Evolutionary conservation across 352 stramenopile genomes (phyloP), one percentile per base, ranked within the genome.

Genomic region (Globisporangium echinulatum): DNA sequence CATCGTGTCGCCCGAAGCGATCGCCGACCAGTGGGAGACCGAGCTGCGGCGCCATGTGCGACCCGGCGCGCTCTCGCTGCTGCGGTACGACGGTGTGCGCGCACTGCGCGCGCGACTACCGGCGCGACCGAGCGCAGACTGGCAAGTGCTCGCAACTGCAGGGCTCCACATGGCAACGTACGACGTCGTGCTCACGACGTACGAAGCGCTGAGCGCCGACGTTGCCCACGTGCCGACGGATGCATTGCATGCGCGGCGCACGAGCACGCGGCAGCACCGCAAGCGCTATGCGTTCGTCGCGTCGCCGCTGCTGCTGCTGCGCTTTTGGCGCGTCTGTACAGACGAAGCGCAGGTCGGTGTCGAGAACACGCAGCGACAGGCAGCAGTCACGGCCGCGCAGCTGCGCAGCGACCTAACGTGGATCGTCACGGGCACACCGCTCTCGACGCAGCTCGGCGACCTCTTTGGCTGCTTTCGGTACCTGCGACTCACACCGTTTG

Each of bases 291-390:
- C 75, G 3, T 84, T 96, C 44, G 67, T 97, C 25, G 77, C 82
- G 0, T 97, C 90, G n/a, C 93, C 93, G 15, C 70, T 98, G 4
- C 75, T 85, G 5, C 77, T 78, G 43, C 82, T 97, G 46, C 66
- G 74, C 10, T 98, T 90, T 60, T 97, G 90, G 86, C 78, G 93
- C 13, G 72, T 97, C 11, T 96, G 79, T 53, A 90, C 97, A 62
- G 92, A 98, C 59, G 94, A 98, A 80, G 92, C 92, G 2, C 94
- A 98, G 68, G 71, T 96, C 11, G 77, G 79, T 10, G 85, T 97
- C 1, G 87, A 97, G 65, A 88, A 85, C 52, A 74, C 71, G 1
- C 71, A 75, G n/a, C 64, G 88, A 6, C 65, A 85, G 54, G 83
- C 88, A 7, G 90, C 92, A 15, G 62, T 90, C 53, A 97, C 96